Evolutionary conservation across 1,139 yeast species (phyloP), one percentile per base, ranked within the genome.

Genomic region (Yamadazyma atmosphaerica): DNA sequence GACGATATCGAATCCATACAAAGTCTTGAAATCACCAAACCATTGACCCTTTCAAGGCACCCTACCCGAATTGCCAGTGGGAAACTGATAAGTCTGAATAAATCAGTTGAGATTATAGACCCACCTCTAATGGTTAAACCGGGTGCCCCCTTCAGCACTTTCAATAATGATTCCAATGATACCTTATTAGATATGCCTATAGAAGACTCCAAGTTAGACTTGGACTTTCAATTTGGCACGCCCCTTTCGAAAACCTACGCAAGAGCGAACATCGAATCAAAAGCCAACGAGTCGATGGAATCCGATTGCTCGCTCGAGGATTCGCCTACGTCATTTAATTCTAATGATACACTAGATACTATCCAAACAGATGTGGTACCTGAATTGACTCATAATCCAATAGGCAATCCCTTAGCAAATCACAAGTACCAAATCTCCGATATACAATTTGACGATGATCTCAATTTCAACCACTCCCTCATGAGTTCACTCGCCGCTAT

Each of bases 21-120:
- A n/a, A 45, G 48, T 33, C 41, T 32, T 19, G 46, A 45, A 18
- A 25, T 35, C 12, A 44, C 45, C n/a, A 42, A 55, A 43, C 70
- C 71, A 18, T 56, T 65, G 34, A 18, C 44, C 2, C 49, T 62
- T 15, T 41, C 56, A n/a, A 45, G 60, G 38, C 50, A 48, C 36
- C 50, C 53, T 13, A 47, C 54, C 11, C 8, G 17, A 26, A 11
- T 13, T 26, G 13, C 31, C 5, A 16, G 7, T 18, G 14, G 37
- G 17, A 23, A 33, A 7, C 31, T 19, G 8, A 22, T 10, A 11
- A 18, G 27, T 17, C 16, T 27, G 15, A 14, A 19, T 13, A 37
- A 30, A 33, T 35, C 40, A 21, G 31, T 36, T 23, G 36, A 21
- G 32, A 34, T 30, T 13, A 33, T 34, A 12, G 33, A 34, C 15